phyloP scores from a whole-genome alignment of 805 yeast species.

The Hagleromyces aurorensis region DNA sequence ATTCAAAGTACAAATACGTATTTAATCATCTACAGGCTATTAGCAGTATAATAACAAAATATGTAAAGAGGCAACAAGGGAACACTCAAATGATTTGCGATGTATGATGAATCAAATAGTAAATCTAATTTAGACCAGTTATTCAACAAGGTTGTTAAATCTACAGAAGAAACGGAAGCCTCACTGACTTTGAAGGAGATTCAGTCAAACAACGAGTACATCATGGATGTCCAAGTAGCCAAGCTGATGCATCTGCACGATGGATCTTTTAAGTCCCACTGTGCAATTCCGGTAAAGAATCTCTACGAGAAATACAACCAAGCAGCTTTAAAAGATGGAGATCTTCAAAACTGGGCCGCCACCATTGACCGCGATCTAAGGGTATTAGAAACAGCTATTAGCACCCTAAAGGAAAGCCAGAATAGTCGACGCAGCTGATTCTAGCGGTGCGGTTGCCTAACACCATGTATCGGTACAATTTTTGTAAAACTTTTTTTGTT shows the following conservation, averaged over 20 bases:
- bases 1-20: no score
- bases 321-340: constrained; percentile 23
- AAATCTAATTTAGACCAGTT: constrained; percentile 9
- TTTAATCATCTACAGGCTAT: no score
- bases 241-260: constrained; percentile 26
- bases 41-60: no score
- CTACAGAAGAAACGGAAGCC: constrained; percentile 11
- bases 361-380: constrained; percentile 62
- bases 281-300: constrained; percentile 17
- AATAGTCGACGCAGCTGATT: constrained; percentile 4
- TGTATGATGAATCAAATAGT: no score
- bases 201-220: constrained; percentile 22
- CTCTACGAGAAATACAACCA: constrained; percentile 17
- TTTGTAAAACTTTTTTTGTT: no score
- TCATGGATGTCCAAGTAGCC: constrained; percentile 21
- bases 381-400: constrained; percentile 52
- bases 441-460: no score
- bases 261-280: constrained; percentile 18
- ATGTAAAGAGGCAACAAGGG: no score
- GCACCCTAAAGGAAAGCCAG: constrained; percentile 29
- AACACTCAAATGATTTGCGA: no score
- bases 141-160: constrained; percentile 10
- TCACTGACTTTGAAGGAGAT: constrained; percentile 21
- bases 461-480: no score
- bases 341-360: constrained; percentile 55